phyloP scores from a whole-genome alignment of 352 stramenopile genomes.

The Bremia lactucae region DNA sequence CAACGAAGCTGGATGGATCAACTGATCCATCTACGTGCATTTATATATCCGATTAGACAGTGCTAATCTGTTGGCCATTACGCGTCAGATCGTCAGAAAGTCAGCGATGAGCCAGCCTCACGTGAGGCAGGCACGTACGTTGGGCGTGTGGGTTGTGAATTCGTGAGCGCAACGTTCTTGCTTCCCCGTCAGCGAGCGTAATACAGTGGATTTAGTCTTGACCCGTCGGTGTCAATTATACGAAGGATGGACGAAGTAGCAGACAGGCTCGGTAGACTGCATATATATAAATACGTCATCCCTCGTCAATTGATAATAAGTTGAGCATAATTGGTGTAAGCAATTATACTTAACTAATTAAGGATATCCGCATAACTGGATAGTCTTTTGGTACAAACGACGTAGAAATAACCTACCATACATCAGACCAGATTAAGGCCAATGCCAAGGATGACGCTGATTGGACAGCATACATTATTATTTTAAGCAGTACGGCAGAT shows the following conservation, averaged over 20 bases:
- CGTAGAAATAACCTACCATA: no score
- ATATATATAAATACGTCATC: neutral
- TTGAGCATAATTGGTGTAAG: no score
- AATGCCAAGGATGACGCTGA: no score
- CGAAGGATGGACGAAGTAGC: slow-evolving; percentile 9
- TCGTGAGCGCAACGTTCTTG: slow-evolving; percentile 3
- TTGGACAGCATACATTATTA: no score
- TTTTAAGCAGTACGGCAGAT: no score
- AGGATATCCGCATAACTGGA: no score
- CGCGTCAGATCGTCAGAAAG: slow-evolving; percentile 16
- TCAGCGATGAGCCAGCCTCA: slow-evolving; percentile 1
- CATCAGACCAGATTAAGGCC: no score
- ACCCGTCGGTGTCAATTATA: slow-evolving; percentile 6
- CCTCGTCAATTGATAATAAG: slow-evolving; percentile 7
- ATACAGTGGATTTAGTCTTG: slow-evolving; percentile 12
- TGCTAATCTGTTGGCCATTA: slow-evolving; percentile 11
- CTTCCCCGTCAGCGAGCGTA: no score
- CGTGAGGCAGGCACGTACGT: slow-evolving; percentile 11
- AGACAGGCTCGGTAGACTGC: slow-evolving; percentile 9
- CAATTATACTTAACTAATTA: no score
- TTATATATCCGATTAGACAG: slow-evolving; percentile 11
- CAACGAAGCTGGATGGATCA: neutral
- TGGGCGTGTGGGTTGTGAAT: slow-evolving; percentile 14
- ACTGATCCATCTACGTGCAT: slow-evolving; percentile 9
- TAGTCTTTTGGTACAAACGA: no score